Evolutionary conservation across 768 basidiomycete species (phyloP), one percentile per base, ranked within the genome.

Genomic region (Lanmaoa rubissima): DNA sequence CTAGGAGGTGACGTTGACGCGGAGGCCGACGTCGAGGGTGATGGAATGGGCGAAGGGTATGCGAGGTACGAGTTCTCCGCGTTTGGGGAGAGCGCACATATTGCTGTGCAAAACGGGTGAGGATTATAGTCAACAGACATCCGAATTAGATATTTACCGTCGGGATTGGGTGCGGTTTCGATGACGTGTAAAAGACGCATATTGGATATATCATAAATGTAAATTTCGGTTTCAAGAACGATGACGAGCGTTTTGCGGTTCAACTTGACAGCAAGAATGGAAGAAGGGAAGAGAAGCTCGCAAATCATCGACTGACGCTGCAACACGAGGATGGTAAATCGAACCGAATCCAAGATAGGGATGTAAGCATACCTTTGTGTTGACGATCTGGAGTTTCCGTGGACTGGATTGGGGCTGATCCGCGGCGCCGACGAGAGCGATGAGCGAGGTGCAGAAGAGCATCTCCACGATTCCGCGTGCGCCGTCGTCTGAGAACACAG

Each of bases 231-330:
- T 70, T 98, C 97, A 48, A 99, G 83, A 7, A 98, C 90, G 64
- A 99, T 94, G 32, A 98, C 92, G 45, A 99, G 84, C 0, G 94
- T 90, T 74, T 97, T 96, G 52, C 97, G 85, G 75, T 99, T 99
- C 66, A 99, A 82, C 76, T 97, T 98, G 70, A 99, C 96, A n/a
- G 92, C 84, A 28, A 99, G 85, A 53, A 99, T 95, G 4, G 93
- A 92, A 1, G 94, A 94, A 1, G 97, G 97, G 71, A 99, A 99
- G 6, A 97, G 82, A 17, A 98, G 85, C 68, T 99, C 97, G 84
- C 97, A 98, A 55, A 99, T 99, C 80, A 95, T 95, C 24, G 92
- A 94, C 82, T 98, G 94, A 26, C 97, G 88, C 92, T 96, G 66
- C 6, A 5, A 39, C 9, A 32, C 39, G 32, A 31, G 35, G 14